Conservation (phyloP, 2,329 filamentous ascomycete species). For the Nigrograna mackinnonii region DNA sequence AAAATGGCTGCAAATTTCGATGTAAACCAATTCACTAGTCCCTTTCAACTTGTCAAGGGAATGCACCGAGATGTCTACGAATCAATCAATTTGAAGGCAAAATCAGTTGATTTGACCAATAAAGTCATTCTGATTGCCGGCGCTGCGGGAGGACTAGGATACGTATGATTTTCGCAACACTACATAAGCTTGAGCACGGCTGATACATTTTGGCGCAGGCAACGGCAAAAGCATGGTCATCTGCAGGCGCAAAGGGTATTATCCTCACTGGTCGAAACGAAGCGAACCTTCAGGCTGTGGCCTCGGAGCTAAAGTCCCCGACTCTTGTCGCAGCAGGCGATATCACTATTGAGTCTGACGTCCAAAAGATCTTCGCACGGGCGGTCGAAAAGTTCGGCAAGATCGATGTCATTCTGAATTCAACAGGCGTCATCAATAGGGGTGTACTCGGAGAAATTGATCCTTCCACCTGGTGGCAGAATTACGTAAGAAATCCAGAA, state of each 20-base stretch:
- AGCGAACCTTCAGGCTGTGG: slow-evolving; percentile 11
- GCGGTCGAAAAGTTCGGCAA: slow-evolving; percentile 19
- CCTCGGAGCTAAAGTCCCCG: slow-evolving; percentile 9
- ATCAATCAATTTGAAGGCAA: slow-evolving; percentile 16
- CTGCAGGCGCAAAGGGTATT: slow-evolving; percentile 29
- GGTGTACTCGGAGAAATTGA: slow-evolving; percentile 14
- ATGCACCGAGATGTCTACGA: slow-evolving; percentile 22
- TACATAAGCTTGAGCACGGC: not conserved
- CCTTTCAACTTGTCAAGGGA: slow-evolving; percentile 23
- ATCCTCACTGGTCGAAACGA: slow-evolving; percentile 29
- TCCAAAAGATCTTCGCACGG: slow-evolving; percentile 15
- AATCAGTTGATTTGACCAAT: slow-evolving; percentile 10
- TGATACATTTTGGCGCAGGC: slow-evolving; percentile 10
- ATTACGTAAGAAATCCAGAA: slow-evolving; percentile 13
- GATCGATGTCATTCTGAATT: slow-evolving; percentile 26
- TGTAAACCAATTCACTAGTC: slow-evolving; percentile 19
- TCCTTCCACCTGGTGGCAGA: slow-evolving; percentile 19
- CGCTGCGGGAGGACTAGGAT: slow-evolving; percentile 31
- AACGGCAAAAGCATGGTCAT: slow-evolving; percentile 29
- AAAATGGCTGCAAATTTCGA: slow-evolving; percentile 12
- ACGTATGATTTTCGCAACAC: slow-evolving; percentile 15
- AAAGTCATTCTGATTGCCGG: slow-evolving; percentile 28
- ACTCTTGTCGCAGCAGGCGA: slow-evolving; percentile 13
- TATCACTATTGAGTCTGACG: slow-evolving; percentile 14
- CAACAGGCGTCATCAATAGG: slow-evolving; percentile 15